Evolutionary conservation across 2,329 filamentous ascomycete genomes (phyloP), one percentile per base, ranked within the genome.

Genomic region (Clathrospora elynae): DNA sequence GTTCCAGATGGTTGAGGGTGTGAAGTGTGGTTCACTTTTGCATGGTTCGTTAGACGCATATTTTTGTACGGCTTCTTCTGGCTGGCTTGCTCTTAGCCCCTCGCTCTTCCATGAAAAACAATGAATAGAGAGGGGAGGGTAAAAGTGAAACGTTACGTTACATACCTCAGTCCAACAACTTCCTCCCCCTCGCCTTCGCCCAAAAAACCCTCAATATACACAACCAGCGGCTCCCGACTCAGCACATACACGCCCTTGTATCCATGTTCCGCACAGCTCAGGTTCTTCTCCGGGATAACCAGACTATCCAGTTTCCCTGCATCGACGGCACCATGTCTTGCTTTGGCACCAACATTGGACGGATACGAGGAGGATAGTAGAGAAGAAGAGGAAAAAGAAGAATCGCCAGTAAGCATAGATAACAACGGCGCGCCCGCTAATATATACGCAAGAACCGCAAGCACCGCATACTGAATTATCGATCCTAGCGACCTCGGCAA

Each of bases 141-240:
- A 18, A 4, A 25, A 24, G 19, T 12, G 34, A 18, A 38, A 26
- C 28, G 33, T 13, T 1, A 25, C 10, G 16, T 16, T 6, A 42
- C 34, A 39, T 70, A 82, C 80, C 80, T 83, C 33, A 79, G 68
- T 4, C 69, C 58, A 6, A 83, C 66, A 19, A 83, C 62, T 53
- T 80, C 73, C n/a, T 72, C 62, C 9, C 73, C 72, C 60, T 84
- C 80, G 1, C 63, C 53, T 1, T 56, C 56, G 11, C 69, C 75
- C 23, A 84, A 47, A 58, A 83, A 84, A 23, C 73, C 69, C 57
- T 81, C 78, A 32, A 84, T 75, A 60, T 84, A 83, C 11, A 84
- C 71, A 5, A 85, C 71, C 47, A 84, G 61, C 2, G 81, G 81
- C 30, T 76, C 73, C 11, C 74, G 67, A 12, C 73, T 77, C 36